Evolutionary conservation across 345 rosid species (phyloP), one percentile per base, ranked within the genome.

Genomic region (Arabidopsis suecica): DNA sequence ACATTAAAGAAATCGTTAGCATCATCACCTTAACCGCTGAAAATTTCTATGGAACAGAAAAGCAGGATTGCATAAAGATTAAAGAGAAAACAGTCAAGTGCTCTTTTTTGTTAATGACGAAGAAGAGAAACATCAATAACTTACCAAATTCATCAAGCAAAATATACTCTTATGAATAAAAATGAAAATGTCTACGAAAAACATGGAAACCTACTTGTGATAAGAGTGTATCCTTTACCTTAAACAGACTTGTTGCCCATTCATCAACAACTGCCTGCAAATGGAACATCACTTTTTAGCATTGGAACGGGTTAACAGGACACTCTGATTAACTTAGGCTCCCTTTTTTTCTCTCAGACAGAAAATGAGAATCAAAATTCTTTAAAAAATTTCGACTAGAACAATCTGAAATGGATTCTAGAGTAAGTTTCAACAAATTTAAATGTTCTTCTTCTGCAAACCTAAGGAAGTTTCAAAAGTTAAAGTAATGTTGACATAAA

Each of bases 181-280:
- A 28, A 71, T 37, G 5, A 58, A 36, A 49, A 48, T 38, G 14
- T 65, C 60, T 16, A 77, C 8, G 20, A 56, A 76, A 49, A 58
- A 71, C 47, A 71, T 71, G 42, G 18, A 59, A 32, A 59, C 42
- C 8, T 32, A 71, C 65, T 37, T 47, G 63, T 33, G 68, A 9
- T 57, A 16, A 58, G 47, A 23, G 63, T 78, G 42, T 5, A 41
- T 34, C 51, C 1, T 72, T 59, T 87, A 94, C 97, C 95, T 86
- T 90, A 61, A 94, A 91, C 67, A 94, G 94, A 79, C 97, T 94
- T 8, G 95, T 88, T 28, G 97, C 98, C 98, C 97, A 94, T 72
- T 94, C 97, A 74, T 94, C 97, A 83, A 88, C 85, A 78, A 94
- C 85, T 47, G 95, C 97, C 97, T 91, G 90, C 83, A 83, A 66